A percentile compares a stretch with the other conserved stretches of the same genome.
Conservation (phyloP, 495 filamentous ascomycete species). For the Penicillium lividum region DNA sequence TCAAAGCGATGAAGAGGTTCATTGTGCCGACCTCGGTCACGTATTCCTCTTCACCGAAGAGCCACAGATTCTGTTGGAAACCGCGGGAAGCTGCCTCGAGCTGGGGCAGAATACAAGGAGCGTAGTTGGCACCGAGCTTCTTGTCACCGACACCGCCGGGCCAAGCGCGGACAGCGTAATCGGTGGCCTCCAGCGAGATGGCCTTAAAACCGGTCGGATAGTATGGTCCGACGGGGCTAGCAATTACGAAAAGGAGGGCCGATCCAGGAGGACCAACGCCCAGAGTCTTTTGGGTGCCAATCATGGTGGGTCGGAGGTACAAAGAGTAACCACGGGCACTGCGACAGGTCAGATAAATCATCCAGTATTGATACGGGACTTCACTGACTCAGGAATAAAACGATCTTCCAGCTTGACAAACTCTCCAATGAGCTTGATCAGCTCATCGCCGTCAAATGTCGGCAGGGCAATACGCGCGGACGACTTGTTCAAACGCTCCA, state of each 20-base stretch:
- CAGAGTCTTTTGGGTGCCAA: constrained; percentile 91
- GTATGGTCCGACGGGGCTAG: constrained; percentile 95
- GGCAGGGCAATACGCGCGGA: constrained; percentile 88
- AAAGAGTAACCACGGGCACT: constrained; percentile 80
- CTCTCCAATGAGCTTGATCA: constrained; percentile 77
- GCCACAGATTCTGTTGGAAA: constrained; percentile 97
- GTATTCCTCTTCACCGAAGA: constrained; percentile 91
- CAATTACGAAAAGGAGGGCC: constrained; percentile 90
- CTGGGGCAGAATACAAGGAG: constrained; percentile 92
- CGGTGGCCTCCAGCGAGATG: constrained; percentile 86
- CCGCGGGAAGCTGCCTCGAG: constrained; percentile 83
- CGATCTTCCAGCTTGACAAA: constrained; percentile 78
- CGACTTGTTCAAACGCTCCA: constrained; percentile 88
- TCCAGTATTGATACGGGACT: not conserved
- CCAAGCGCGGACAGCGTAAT: constrained; percentile 96
- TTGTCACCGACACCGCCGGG: constrained; percentile 95
- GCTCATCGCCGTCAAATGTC: constrained; percentile 66
- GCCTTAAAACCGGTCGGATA: constrained; percentile 98
- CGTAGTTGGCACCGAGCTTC: constrained; percentile 98
- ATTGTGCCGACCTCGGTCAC: constrained; percentile 97
- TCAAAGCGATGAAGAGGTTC: constrained; percentile 89
- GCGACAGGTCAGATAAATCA: not conserved
- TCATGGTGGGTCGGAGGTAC: constrained; percentile 94
- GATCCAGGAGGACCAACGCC: constrained; percentile 89
- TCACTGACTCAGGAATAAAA: constrained; percentile 77